phyloP scores from a whole-genome alignment of 2,329 filamentous ascomycete species.

The Xylaria sp. region DNA sequence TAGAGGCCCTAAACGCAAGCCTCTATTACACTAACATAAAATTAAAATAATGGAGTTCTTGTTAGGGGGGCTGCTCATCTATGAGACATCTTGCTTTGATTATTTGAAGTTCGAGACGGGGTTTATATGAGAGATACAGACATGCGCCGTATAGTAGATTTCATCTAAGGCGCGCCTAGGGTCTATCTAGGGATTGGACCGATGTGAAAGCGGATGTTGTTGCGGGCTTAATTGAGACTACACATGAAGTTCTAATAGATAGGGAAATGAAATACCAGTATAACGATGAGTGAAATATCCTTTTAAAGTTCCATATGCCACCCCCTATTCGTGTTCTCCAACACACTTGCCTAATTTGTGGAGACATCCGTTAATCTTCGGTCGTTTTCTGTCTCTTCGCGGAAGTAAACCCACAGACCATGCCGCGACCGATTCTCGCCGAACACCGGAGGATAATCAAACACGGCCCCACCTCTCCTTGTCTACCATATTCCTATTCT shows the following conservation, averaged over 20 bases:
- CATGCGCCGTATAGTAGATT: no score
- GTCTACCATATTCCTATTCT: conserved; percentile 5
- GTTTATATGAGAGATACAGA: no score
- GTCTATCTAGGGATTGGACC: no score
- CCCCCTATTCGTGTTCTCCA: not conserved
- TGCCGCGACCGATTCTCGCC: conserved; percentile 29
- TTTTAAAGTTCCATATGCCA: not conserved
- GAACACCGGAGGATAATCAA: conserved; percentile 16
- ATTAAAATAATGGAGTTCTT: no score
- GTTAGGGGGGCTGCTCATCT: no score
- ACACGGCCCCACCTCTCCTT: conserved; percentile 25
- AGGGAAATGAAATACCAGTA: no score
- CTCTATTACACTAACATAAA: no score
- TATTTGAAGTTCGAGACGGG: no score
- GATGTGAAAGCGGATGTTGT: no score
- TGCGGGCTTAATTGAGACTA: not conserved
- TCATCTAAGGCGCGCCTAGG: no score
- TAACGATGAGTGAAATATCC: not conserved
- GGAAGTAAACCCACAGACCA: conserved; percentile 9
- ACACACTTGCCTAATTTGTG: not conserved
- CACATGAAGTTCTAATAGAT: not conserved
- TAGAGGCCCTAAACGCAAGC: no score
- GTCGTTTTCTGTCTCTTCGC: conserved; percentile 16
- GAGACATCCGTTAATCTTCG: conserved; percentile 8
- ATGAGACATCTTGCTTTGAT: no score